These are phyloP conservation scores for Globisporangium nunn DNA, from an alignment of 352 stramenopile species.

Conservation along the genomic window DNA sequence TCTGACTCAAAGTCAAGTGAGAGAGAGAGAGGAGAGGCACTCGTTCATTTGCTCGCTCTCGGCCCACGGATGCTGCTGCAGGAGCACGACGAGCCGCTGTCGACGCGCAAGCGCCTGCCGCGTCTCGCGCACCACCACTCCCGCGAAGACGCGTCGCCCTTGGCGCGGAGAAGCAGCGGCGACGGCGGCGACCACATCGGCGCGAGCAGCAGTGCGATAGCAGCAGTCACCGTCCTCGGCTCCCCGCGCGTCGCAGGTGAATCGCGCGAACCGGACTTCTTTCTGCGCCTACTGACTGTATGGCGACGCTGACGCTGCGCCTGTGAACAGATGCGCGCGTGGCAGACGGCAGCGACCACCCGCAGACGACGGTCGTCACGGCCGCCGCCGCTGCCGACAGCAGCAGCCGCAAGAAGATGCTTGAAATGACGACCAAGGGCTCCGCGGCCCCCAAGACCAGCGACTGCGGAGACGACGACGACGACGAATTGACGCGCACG, in stretches of 20 bases:
- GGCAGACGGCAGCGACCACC: neutral
- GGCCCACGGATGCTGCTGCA: conserved; percentile 19
- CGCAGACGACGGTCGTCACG: neutral
- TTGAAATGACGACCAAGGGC: neutral
- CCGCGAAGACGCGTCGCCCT: neutral
- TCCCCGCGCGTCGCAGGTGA: neutral
- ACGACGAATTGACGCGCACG: conserved; percentile 8
- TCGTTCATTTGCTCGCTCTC: neutral
- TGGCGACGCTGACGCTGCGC: neutral
- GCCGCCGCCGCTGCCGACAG: neutral
- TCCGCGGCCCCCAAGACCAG: conserved; percentile 4
- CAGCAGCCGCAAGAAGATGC: conserved; percentile 10
- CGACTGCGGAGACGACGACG: conserved; percentile 1
- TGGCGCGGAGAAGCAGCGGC: neutral
- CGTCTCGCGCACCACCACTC: conserved; percentile 8
- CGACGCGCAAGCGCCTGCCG: conserved; percentile 19
- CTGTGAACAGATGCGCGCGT: neutral
- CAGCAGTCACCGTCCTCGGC: neutral
- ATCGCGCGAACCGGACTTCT: no score
- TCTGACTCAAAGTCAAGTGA: neutral
- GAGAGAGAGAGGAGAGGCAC: neutral
- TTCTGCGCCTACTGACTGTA: no score
- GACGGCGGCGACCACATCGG: neutral
- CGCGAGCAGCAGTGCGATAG: neutral
- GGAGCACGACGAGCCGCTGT: conserved; percentile 14